Percentiles rank a stretch among this genome's conserved stretches.
These are phyloP conservation scores for Ustilago vetiveriae DNA, from an alignment of 1,284 basidiomycete species.

Conservation along the genomic window DNA sequence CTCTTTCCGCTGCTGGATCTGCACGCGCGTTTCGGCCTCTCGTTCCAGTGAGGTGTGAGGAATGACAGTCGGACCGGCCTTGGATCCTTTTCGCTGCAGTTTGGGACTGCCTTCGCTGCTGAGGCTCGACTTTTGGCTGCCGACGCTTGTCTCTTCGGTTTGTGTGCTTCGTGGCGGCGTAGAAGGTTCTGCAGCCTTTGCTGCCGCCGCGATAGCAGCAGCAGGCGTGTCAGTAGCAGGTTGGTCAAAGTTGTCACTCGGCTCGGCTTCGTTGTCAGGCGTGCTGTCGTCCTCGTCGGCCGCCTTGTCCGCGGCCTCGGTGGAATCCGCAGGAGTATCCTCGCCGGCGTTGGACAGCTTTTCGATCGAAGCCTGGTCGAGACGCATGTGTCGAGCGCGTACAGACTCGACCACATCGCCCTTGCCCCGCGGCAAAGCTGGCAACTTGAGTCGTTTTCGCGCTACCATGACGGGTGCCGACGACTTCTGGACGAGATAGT, in stretches of 20 bases:
- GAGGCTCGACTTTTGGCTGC: neutral
- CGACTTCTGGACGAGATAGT: constrained; percentile 94
- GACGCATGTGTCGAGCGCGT: constrained; percentile 58
- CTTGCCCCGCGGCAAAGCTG: constrained; percentile 61
- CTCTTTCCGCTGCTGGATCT: constrained; percentile 41
- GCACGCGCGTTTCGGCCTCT: constrained; percentile 29
- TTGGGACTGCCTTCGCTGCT: constrained; percentile 20
- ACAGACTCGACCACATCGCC: constrained; percentile 64
- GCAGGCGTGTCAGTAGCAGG: neutral
- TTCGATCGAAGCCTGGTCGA: constrained; percentile 64
- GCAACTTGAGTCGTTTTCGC: constrained; percentile 61
- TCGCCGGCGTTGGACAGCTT: constrained; percentile 47
- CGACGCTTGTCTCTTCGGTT: neutral
- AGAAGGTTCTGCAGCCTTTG: neutral
- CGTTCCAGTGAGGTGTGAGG: constrained; percentile 35
- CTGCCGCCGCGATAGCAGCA: neutral
- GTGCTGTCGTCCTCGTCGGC: constrained; percentile 8
- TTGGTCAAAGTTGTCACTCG: neutral
- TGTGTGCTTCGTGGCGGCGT: neutral
- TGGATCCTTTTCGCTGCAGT: constrained; percentile 33
- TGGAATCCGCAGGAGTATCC: constrained; percentile 9
- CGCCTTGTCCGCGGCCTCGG: constrained; percentile 12
- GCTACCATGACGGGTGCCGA: constrained; percentile 86
- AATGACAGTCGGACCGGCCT: constrained; percentile 23
- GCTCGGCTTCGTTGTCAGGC: constrained; percentile 4